Conservation (phyloP, 2,329 filamentous ascomycete species). For the Calonectria montana region DNA sequence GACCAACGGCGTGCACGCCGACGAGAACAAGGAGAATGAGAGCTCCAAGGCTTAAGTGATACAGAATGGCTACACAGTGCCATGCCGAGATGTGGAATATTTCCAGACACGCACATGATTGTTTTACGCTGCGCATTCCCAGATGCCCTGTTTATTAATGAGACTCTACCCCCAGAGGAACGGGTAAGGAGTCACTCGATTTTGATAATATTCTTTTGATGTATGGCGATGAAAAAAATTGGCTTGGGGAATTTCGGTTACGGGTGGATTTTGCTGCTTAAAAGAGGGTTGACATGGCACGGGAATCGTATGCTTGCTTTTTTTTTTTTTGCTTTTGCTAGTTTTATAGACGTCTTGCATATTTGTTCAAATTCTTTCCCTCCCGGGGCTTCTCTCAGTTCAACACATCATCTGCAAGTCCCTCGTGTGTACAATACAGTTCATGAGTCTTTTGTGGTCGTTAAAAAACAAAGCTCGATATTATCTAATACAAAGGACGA, state of each 20-base stretch:
- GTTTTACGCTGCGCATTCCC: constrained; percentile 15
- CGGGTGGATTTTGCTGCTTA: neutral
- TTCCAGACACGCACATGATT: constrained; percentile 3
- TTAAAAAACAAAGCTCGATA: constrained; percentile 16
- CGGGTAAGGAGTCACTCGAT: constrained; percentile 1
- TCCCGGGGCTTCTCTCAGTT: neutral
- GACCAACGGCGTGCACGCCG: constrained; percentile 34
- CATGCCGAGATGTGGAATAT: neutral
- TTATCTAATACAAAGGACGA: constrained; percentile 26
- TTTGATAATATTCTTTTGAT: constrained; percentile 16
- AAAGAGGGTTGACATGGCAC: constrained; percentile 9
- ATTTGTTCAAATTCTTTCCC: neutral
- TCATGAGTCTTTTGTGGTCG: constrained; percentile 22
- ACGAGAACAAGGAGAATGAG: constrained; percentile 31
- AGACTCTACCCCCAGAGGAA: neutral
- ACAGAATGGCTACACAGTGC: neutral
- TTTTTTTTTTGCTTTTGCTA: constrained; percentile 20
- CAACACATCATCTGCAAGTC: constrained; percentile 8
- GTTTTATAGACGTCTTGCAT: constrained; percentile 26
- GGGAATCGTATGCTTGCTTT: constrained; percentile 14
- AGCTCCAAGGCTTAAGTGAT: constrained; percentile 19
- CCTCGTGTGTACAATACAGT: constrained; percentile 16
- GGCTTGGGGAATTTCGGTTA: constrained; percentile 10
- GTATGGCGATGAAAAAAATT: constrained; percentile 14
- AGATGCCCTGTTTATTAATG: constrained; percentile 21